Conservation (phyloP, 257 asterid genomes). For the Pogostemon cablin region DNA sequence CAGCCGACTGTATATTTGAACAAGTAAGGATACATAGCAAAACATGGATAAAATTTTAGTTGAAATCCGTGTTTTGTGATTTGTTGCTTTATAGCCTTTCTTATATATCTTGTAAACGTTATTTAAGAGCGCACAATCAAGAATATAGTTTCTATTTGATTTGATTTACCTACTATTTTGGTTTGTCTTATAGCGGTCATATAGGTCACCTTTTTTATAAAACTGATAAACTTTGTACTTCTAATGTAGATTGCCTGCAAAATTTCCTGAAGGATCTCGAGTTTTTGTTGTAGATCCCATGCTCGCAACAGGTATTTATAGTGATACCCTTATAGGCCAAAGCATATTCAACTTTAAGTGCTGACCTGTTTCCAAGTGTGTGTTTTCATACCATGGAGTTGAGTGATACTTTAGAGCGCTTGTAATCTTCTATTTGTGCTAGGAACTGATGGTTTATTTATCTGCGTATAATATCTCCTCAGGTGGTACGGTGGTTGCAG, state of each 20-base stretch:
- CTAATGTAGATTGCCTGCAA: slow-evolving; percentile 76
- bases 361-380: not conserved
- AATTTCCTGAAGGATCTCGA: slow-evolving; percentile 81
- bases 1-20: slow-evolving; percentile 83
- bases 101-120: not conserved
- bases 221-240: slow-evolving; percentile 23
- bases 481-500: slow-evolving; percentile 96
- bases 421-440: slow-evolving; percentile 11
- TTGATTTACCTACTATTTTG: slow-evolving; percentile 17
- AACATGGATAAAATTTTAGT: slow-evolving; percentile 18
- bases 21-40: slow-evolving; percentile 64
- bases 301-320: slow-evolving; percentile 88
- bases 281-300: slow-evolving; percentile 91
- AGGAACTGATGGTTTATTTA: slow-evolving; percentile 26
- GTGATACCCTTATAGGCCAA: not conserved
- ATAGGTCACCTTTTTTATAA: slow-evolving; percentile 19
- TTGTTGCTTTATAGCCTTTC: slow-evolving; percentile 10
- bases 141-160: slow-evolving; percentile 13
- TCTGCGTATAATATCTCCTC: slow-evolving; percentile 31
- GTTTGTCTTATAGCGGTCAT: slow-evolving; percentile 2
- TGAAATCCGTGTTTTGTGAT: slow-evolving; percentile 10
- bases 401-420: not conserved
- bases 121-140: slow-evolving; percentile 7
- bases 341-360: not conserved
- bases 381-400: not conserved